These are phyloP conservation scores for grape (Vitis vinifera) DNA, from an alignment of 164 flowering plant species.

Conservation along the genomic window DNA sequence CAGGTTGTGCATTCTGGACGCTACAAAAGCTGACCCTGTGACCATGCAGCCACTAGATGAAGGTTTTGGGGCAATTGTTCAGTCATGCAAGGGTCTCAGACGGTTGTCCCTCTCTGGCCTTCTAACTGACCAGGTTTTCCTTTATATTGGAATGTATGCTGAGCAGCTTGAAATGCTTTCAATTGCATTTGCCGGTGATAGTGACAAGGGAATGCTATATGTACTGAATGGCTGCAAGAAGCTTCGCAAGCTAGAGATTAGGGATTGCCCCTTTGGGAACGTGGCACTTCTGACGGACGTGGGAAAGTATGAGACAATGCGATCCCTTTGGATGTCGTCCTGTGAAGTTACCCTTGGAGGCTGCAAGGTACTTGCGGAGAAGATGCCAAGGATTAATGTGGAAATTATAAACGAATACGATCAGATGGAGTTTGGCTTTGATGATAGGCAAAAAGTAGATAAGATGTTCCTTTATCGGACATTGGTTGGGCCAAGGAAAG, in stretches of 20 bases:
- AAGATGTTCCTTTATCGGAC: conserved; percentile 84
- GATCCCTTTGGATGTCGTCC: conserved; percentile 99
- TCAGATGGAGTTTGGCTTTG: conserved; percentile 29
- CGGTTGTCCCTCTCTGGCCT: conserved; percentile 83
- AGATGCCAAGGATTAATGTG: conserved; percentile 80
- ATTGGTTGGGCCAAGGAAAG: conserved; percentile 63
- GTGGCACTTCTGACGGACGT: conserved; percentile 68
- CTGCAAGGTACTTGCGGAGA: conserved; percentile 72
- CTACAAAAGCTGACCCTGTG: conserved; percentile 60
- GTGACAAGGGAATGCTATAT: conserved; percentile 81
- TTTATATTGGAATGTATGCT: conserved; percentile 86
- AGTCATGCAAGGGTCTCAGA: conserved; percentile 66
- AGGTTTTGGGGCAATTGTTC: conserved; percentile 92
- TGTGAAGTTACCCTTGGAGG: conserved; percentile 78
- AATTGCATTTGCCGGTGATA: conserved; percentile 83
- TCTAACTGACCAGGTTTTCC: conserved; percentile 76
- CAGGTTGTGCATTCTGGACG: conserved; percentile 73
- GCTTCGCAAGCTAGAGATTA: conserved; percentile 79
- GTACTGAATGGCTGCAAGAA: conserved; percentile 88
- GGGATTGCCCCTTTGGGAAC: conserved; percentile 85
- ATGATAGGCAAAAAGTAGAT: conserved; percentile 60
- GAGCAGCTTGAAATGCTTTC: conserved; percentile 94
- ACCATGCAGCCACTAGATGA: conserved; percentile 78
- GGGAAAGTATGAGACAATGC: conserved; percentile 97
- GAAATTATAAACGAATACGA: conserved; percentile 73